Evolutionary conservation across 208 protist species (phyloP).

Genomic region (Angomonas ambiguus): DNA sequence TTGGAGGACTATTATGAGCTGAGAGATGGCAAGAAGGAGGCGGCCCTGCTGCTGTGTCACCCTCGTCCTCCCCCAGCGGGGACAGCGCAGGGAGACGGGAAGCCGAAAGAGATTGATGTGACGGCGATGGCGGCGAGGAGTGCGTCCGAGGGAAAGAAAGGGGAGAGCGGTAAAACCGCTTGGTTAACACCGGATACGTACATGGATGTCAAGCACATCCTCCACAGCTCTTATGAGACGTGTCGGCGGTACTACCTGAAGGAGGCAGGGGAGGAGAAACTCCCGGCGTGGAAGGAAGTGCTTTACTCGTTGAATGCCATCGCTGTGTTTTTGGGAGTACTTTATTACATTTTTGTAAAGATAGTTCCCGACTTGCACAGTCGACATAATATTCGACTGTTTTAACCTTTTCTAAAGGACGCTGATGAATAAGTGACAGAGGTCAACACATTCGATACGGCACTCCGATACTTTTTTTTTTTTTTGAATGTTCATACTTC

Average conservation of each 20-base stretch:
- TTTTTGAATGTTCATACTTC: neutral
- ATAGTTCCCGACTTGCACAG: no score
- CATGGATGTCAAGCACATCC: neutral
- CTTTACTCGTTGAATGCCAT: slow-evolving; percentile 28
- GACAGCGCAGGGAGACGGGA: slow-evolving; percentile 14
- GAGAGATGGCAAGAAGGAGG: slow-evolving; percentile 21
- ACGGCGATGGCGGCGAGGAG: neutral
- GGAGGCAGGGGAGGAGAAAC: neutral
- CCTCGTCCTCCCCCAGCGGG: neutral
- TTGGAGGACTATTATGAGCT: slow-evolving; percentile 56
- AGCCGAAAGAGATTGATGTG: neutral
- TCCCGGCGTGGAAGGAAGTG: slow-evolving; percentile 29
- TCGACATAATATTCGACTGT: no score
- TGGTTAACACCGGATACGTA: neutral
- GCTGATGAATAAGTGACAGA: neutral
- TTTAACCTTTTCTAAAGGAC: no score
- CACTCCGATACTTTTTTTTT: neutral
- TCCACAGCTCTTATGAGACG: neutral
- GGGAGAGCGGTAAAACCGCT: neutral
- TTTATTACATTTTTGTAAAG: no score
- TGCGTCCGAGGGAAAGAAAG: neutral
- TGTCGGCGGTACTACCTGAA: neutral
- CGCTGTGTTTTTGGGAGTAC: slow-evolving; percentile 18
- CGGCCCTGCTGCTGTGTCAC: slow-evolving; percentile 22
- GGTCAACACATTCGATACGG: no score